phyloP scores from a whole-genome alignment of 495 filamentous ascomycete species.

The Sabuloglossum arenarium region DNA sequence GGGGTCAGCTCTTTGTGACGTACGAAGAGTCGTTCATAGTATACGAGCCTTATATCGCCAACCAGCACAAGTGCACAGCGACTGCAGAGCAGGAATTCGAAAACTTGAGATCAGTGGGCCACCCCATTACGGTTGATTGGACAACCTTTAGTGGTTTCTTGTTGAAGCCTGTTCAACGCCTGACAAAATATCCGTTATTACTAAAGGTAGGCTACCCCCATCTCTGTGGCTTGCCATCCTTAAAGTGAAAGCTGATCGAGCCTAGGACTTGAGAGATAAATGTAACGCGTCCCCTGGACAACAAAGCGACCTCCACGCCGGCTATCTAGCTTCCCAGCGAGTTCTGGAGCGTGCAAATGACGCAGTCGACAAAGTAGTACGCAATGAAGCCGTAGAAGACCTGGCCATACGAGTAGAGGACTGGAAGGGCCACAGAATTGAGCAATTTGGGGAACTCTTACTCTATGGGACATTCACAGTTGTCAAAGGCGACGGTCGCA shows the following conservation, averaged over 20 bases:
- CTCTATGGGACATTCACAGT: conserved; percentile 89
- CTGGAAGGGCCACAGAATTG: conserved; percentile 84
- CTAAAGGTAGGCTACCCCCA: conserved; percentile 41
- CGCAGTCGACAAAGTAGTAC: conserved; percentile 69
- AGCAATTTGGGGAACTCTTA: conserved; percentile 74
- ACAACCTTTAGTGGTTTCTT: conserved; percentile 65
- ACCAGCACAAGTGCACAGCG: conserved; percentile 53
- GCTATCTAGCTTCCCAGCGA: conserved; percentile 53
- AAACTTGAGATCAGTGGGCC: conserved; percentile 34
- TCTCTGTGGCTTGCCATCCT: not conserved
- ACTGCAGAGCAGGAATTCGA: conserved; percentile 39
- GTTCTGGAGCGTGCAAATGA: conserved; percentile 70
- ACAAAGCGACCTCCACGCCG: conserved; percentile 44
- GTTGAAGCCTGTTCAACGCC: conserved; percentile 85
- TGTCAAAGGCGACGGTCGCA: conserved; percentile 59
- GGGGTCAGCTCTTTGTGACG: conserved; percentile 67
- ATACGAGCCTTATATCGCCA: conserved; percentile 93
- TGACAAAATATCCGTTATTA: conserved; percentile 84
- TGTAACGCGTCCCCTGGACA: conserved; percentile 42
- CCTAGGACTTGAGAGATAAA: conserved; percentile 74
- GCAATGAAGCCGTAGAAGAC: conserved; percentile 59
- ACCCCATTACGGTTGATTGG: conserved; percentile 40
- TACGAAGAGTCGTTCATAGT: conserved; percentile 66
- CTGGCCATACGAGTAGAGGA: conserved; percentile 76
- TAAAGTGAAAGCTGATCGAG: not conserved